Conservation (phyloP, 2,329 filamentous ascomycete genomes). For the Paraconiothyrium sp. region DNA sequence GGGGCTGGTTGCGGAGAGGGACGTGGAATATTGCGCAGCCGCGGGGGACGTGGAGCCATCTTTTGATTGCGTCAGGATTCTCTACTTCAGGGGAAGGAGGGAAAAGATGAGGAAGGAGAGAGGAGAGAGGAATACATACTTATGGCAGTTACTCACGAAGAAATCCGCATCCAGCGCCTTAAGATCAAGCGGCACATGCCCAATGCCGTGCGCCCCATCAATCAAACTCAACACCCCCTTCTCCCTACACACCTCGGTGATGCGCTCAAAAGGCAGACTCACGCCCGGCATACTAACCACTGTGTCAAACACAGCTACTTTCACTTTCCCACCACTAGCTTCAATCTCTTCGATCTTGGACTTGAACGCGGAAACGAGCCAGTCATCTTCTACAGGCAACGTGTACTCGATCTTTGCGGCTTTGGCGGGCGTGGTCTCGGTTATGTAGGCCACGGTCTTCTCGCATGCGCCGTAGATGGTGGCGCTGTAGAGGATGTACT, state of each 20-base stretch:
- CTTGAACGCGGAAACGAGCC: constrained; percentile 70
- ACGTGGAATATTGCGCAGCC: constrained; percentile 85
- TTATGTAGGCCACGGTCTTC: constrained; percentile 75
- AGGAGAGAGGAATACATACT: constrained; percentile 28
- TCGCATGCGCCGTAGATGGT: constrained; percentile 83
- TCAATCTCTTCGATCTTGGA: constrained; percentile 64
- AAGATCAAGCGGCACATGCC: constrained; percentile 79
- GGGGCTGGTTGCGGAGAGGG: constrained; percentile 75
- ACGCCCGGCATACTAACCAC: constrained; percentile 83
- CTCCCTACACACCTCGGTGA: constrained; percentile 72
- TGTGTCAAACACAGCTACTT: constrained; percentile 79
- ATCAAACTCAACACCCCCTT: constrained; percentile 76
- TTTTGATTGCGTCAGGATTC: constrained; percentile 26
- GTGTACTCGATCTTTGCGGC: constrained; percentile 66
- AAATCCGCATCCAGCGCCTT: constrained; percentile 78
- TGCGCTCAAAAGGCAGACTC: constrained; percentile 77
- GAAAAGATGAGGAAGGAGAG: not conserved
- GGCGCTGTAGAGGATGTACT: constrained; percentile 81
- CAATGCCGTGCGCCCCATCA: constrained; percentile 86
- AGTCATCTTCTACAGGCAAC: constrained; percentile 76
- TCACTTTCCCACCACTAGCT: constrained; percentile 68
- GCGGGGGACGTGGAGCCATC: constrained; percentile 84
- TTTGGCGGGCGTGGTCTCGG: constrained; percentile 69
- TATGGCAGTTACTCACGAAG: constrained; percentile 77
- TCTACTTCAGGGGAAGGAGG: too few relatives aligned